Evolutionary conservation across 768 basidiomycete species (phyloP).

Genomic region (Tulasnella sp.): DNA sequence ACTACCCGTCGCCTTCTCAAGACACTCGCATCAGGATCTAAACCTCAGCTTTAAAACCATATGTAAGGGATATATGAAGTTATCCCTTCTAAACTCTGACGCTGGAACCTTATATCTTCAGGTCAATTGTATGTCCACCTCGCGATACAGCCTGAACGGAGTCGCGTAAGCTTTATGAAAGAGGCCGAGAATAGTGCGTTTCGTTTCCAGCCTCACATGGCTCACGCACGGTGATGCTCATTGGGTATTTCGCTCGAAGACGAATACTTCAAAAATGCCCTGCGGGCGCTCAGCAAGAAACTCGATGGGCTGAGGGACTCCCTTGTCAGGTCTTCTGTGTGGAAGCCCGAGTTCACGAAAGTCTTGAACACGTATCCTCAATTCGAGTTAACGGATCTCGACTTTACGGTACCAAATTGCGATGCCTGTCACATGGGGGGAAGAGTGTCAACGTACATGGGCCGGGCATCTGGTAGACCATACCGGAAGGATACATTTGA

Average conservation of each 20-base stretch:
- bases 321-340: constrained; percentile 78
- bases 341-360: constrained; percentile 66
- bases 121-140: constrained; percentile 82
- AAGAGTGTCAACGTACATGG: constrained; percentile 60
- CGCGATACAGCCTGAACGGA: constrained; percentile 54
- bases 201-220: neutral
- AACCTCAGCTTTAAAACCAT: constrained; percentile 67
- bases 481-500: constrained; percentile 72
- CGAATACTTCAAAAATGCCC: constrained; percentile 70
- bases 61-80: neutral
- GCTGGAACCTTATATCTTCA: constrained; percentile 48
- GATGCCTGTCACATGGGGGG: constrained; percentile 80
- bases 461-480: constrained; percentile 59
- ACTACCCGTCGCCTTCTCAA: constrained; percentile 76
- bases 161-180: constrained; percentile 57
- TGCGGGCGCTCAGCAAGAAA: constrained; percentile 64
- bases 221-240: neutral
- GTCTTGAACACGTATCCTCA: constrained; percentile 63
- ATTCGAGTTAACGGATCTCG: constrained; percentile 52
- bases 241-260: constrained; percentile 37
- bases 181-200: constrained; percentile 44
- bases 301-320: constrained; percentile 67
- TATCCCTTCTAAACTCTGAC: neutral
- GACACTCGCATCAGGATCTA: constrained; percentile 71
- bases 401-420: constrained; percentile 60